Percentiles rank a stretch among this genome's conserved stretches.
These are phyloP conservation scores for Neckera pumila DNA, from an alignment of 225 moss, liverwort and hornwort genomes.

Conservation along the genomic window DNA sequence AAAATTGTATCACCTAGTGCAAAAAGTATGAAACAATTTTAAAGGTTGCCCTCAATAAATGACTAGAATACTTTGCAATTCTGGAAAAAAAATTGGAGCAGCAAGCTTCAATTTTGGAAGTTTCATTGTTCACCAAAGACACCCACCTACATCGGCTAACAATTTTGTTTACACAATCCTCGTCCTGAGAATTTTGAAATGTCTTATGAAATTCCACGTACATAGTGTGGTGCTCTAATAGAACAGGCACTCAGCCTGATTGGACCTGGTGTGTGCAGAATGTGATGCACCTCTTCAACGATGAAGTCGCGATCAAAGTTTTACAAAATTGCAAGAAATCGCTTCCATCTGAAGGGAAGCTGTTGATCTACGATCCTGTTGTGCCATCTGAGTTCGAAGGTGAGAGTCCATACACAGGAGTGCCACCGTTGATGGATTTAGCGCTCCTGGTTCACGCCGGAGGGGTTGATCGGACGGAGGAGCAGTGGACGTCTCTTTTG, in stretches of 20 bases:
- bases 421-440: constrained; percentile 4
- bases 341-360: constrained; percentile 2
- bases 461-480: constrained; percentile 10
- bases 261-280: not conserved
- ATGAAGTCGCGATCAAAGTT: not conserved
- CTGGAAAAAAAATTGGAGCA: not conserved
- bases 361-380: constrained; percentile 10
- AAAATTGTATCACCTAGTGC: not conserved
- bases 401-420: not conserved
- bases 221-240: not conserved
- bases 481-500: constrained; percentile 11
- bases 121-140: not conserved
- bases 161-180: not conserved
- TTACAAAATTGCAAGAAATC: constrained; percentile 12
- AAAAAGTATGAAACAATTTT: no score
- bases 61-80: not conserved
- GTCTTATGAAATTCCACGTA: not conserved
- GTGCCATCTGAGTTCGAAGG: not conserved
- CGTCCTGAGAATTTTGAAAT: no score
- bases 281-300: constrained; percentile 13
- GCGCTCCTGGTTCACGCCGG: not conserved
- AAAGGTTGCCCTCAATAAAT: not conserved
- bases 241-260: not conserved
- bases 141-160: no score
- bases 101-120: not conserved